Evolutionary conservation across 352 stramenopile genomes (phyloP).

Genomic region (Pythium aristosporum): DNA sequence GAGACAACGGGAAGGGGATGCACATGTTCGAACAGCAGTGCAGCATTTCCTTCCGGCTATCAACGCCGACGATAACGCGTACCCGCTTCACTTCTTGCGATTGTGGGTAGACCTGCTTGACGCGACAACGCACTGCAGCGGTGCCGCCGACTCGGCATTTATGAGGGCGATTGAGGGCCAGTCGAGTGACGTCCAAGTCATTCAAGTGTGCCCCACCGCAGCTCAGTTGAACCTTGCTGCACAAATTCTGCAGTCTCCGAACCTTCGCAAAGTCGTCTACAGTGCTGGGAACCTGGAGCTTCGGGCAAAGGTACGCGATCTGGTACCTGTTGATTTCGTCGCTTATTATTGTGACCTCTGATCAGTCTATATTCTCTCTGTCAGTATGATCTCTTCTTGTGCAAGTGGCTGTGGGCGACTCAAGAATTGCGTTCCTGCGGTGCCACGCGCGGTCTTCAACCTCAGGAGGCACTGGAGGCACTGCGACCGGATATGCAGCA

Average conservation of each 20-base stretch:
- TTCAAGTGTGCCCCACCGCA: constrained; percentile 51
- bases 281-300: constrained; percentile 52
- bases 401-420: constrained; percentile 78
- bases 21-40: constrained; percentile 56
- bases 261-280: constrained; percentile 44
- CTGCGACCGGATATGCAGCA: constrained; percentile 40
- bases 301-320: constrained; percentile 42
- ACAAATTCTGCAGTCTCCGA: constrained; percentile 43
- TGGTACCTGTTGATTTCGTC: not conserved
- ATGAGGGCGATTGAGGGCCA: not conserved
- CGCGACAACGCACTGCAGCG: constrained; percentile 47
- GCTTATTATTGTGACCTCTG: not conserved
- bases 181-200: constrained; percentile 4
- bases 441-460: not conserved
- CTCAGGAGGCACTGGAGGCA: constrained; percentile 38
- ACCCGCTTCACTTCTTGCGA: constrained; percentile 48
- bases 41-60: constrained; percentile 46
- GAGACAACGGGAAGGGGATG: constrained; percentile 43
- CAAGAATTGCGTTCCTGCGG: constrained; percentile 26
- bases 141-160: constrained; percentile 25
- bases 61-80: constrained; percentile 27
- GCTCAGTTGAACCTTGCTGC: constrained; percentile 52
- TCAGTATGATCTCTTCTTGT: constrained; percentile 68
- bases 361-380: not conserved
- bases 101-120: constrained; percentile 66